Evolutionary conservation across 1,284 basidiomycete species (phyloP), one percentile per base, ranked within the genome.

Genomic region (Flammula alnicola): DNA sequence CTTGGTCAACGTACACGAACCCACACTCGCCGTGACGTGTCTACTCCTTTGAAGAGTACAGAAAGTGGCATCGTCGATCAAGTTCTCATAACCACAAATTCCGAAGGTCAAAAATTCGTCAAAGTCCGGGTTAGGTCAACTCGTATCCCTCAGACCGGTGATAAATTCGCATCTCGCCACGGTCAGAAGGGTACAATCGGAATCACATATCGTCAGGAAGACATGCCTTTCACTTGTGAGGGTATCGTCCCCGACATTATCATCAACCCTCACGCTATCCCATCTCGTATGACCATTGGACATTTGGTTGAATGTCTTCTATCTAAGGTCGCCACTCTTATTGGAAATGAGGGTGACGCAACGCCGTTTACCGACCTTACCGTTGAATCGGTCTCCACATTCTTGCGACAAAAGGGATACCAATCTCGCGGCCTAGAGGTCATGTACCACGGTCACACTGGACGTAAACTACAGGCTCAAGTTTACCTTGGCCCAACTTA

Each of bases 111-210:
- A 68, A 98, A 98, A 69, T 98, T 99, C 63, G 96, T 99, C 71
- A 99, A 99, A 77, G 92, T 99, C 55, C 91, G 97, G 44, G 91
- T 98, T 30, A 83, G 97, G 35, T 93, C 95, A 3, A 96, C 94
- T 7, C 91, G 96, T 77, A 84, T 98, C 44, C 96, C 96, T 32
- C 95, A 99, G 72, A 97, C 91, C 47, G 96, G 96, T 38, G 96
- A 99, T 81, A 99, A 99, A 75, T 99, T 99, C 66, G 97, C 96
- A 5, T 99, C 96, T 49, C 91, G 96, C 65, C 97, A 99, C 70
- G 97, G 97, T 65, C 96, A 99, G 74, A 99, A 99, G 78, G 96
- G 97, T 75, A 99, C 96, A 1, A 95, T 98, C 57, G 96, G 96
- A 72, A 98, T 99, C 72, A 98, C 95, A 0, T 99, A 99, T 66